Evolutionary conservation across 208 protist genomes (phyloP), one percentile per base, ranked within the genome.

Genomic region (Acanthamoeba sp.): DNA sequence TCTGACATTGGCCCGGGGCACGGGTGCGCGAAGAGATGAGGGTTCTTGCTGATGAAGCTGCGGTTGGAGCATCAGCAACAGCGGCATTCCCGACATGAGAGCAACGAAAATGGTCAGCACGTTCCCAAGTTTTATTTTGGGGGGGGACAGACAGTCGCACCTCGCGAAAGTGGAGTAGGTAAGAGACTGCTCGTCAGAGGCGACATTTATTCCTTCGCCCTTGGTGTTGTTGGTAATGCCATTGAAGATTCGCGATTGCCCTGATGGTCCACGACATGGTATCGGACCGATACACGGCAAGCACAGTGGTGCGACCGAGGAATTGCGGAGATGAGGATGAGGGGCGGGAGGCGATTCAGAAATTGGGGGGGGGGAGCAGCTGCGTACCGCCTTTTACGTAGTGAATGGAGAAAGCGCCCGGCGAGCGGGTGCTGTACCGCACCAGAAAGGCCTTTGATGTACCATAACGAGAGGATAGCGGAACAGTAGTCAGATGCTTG

Each of bases 211-310:
- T 29, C 78, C 78, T 22, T 87, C 78, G 48, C 78, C 78, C 42
- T 87, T 55, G 78, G 78, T 32, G 29, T 87, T 87, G 78, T 87
- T 87, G 29, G 78, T 87, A 22, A 87, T 87, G 29, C 78, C 78
- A 20, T 87, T 87, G 78, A 87, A 87, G 78, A 87, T 87, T 5
- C 78, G 78, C 22, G 78, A n/a, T 59, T 87, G 78, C 27, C 78
- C 78, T 87, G 48, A 45, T 12, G n/a, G n/a, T n/a, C 22, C 29
- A 29, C 22, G n/a, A 69, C 12, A 27, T n/a, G n/a, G n/a, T n/a
- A n/a, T n/a, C n/a, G n/a, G n/a, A n/a, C n/a, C n/a, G n/a, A n/a
- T n/a, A n/a, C n/a, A n/a, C n/a, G n/a, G n/a, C n/a, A n/a, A n/a
- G n/a, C n/a, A n/a, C n/a, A n/a, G n/a, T n/a, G n/a, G n/a, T n/a